Percentiles rank a stretch among this genome's conserved stretches.
Evolutionary conservation across 768 basidiomycete genomes (phyloP).

Genomic region (Mycena galericulata): DNA sequence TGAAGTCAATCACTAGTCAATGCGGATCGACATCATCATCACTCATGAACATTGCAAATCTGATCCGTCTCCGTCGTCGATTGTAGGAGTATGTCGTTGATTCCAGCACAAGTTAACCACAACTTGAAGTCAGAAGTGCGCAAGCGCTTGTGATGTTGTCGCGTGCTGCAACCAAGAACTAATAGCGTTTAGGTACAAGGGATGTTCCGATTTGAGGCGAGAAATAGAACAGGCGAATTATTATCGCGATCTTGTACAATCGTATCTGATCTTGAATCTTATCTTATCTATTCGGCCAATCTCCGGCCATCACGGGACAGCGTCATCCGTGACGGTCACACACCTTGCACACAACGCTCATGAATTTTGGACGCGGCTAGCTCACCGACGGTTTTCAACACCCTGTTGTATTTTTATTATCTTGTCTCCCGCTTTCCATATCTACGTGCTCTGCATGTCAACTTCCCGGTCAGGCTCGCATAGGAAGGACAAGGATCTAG

Average conservation of each 20-base stretch:
- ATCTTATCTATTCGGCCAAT: too few species aligned
- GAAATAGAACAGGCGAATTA: too few species aligned
- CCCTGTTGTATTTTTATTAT: slow-evolving; percentile 22
- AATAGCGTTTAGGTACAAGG: too few species aligned
- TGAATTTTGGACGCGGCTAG: slow-evolving; percentile 14
- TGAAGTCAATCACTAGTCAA: too few species aligned
- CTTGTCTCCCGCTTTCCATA: not conserved
- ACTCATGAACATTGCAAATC: too few species aligned
- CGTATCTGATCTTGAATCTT: not conserved
- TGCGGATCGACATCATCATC: too few species aligned
- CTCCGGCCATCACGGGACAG: too few species aligned
- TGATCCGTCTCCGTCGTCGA: not conserved
- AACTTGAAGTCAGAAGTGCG: too few species aligned
- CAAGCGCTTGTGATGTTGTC: too few species aligned
- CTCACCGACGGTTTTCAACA: not conserved
- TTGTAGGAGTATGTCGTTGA: not conserved
- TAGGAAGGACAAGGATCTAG: not conserved
- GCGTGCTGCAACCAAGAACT: too few species aligned
- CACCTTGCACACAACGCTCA: not conserved
- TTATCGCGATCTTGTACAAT: not conserved
- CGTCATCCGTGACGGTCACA: not conserved
- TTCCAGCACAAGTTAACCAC: too few species aligned
- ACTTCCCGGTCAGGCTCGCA: not conserved
- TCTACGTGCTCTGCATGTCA: not conserved
- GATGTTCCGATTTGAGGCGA: too few species aligned